Conservation (phyloP, 768 basidiomycete genomes). For the Boletales sp. region DNA sequence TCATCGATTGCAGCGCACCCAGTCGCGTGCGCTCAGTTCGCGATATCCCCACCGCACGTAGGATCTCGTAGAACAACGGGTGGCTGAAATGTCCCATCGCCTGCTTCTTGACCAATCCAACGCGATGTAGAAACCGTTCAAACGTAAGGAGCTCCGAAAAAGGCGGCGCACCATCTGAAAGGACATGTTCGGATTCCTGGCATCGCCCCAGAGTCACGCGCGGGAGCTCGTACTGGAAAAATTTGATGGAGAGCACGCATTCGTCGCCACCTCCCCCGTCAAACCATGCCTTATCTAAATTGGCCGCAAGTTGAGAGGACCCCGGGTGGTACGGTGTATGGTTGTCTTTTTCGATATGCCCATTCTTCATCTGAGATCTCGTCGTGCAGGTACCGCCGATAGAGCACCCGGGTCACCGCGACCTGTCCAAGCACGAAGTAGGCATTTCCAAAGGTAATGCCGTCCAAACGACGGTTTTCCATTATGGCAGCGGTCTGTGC, state of each 20-base stretch:
- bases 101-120: conserved; percentile 36
- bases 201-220: conserved; percentile 41
- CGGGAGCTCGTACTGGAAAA: conserved; percentile 41
- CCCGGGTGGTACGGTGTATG: conserved; percentile 45
- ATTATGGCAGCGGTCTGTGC: conserved; percentile 32
- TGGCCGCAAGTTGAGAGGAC: conserved; percentile 50
- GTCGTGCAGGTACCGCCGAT: conserved; percentile 43
- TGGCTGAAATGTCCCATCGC: conserved; percentile 33
- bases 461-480: conserved; percentile 37
- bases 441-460: conserved; percentile 50
- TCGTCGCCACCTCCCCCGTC: conserved; percentile 42
- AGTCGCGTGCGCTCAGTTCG: background rate
- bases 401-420: conserved; percentile 49
- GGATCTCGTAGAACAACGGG: conserved; percentile 47
- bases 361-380: conserved; percentile 50
- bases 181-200: background rate
- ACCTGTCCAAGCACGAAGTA: conserved; percentile 50
- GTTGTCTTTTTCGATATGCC: conserved; percentile 46
- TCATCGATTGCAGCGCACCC: conserved; percentile 24
- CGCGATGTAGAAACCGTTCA: conserved; percentile 46
- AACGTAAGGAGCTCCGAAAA: conserved; percentile 41
- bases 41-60: conserved; percentile 6
- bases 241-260: conserved; percentile 41
- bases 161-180: conserved; percentile 31
- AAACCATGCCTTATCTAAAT: conserved; percentile 47